These are phyloP conservation scores for Begonia peltatifolia DNA, from an alignment of 306 rosid species.

Conservation along the genomic window DNA sequence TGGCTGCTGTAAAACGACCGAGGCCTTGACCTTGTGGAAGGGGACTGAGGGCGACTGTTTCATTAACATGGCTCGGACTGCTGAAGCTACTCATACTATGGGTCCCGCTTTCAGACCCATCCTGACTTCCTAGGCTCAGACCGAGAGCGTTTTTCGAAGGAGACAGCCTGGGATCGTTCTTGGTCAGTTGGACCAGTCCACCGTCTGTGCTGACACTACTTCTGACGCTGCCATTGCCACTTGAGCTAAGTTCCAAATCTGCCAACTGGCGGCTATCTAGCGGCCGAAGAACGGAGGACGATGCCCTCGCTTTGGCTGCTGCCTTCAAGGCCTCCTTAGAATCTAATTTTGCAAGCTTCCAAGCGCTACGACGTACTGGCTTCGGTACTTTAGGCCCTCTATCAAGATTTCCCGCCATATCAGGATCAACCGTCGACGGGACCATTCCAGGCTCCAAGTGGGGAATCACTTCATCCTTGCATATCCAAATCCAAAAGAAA, in stretches of 20 bases:
- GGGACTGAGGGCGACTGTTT: slow-evolving; percentile 83
- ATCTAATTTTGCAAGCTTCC: slow-evolving; percentile 92
- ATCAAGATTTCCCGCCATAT: slow-evolving; percentile 67
- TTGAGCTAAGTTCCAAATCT: slow-evolving; percentile 66
- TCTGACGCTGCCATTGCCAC: slow-evolving; percentile 77
- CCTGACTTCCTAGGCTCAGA: slow-evolving; percentile 85
- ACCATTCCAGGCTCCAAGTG: slow-evolving; percentile 98
- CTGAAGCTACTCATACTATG: slow-evolving; percentile 94
- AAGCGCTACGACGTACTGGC: slow-evolving; percentile 80
- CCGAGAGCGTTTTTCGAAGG: slow-evolving; percentile 54
- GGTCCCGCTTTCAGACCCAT: slow-evolving; percentile 85
- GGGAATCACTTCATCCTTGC: slow-evolving; percentile 90
- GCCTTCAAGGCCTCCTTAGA: slow-evolving; percentile 75
- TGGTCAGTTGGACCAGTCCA: slow-evolving; percentile 42
- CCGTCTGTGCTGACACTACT: slow-evolving; percentile 80
- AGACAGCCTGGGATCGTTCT: slow-evolving; percentile 48
- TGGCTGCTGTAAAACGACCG: slow-evolving; percentile 45
- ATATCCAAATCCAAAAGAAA: too few relatives aligned
- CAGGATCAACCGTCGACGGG: slow-evolving; percentile 94
- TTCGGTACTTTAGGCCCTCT: slow-evolving; percentile 52
- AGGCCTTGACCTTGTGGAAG: slow-evolving; percentile 58
- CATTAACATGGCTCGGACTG: slow-evolving; percentile 84
- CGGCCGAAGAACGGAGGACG: slow-evolving; percentile 87
- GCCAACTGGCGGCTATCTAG: slow-evolving; percentile 45
- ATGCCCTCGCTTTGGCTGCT: slow-evolving; percentile 96